Conservation (phyloP, 768 basidiomycete species). For the Tulasnella sp. region DNA sequence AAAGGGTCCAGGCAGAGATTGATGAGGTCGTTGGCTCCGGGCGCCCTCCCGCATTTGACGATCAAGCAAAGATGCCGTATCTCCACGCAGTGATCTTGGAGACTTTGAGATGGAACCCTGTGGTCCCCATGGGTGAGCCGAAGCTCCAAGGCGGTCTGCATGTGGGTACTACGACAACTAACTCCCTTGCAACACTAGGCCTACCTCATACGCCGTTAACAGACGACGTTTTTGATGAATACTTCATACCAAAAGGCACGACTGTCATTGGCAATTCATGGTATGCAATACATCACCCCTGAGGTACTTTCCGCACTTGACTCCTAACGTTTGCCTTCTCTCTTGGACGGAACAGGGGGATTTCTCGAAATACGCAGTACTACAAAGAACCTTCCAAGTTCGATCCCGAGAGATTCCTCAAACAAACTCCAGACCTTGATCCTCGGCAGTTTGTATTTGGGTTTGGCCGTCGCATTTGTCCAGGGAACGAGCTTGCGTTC, state of each 20-base stretch:
- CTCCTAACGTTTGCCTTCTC: background rate
- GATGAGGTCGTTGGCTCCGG: slow-evolving; percentile 41
- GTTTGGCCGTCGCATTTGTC: slow-evolving; percentile 24
- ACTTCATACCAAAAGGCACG: slow-evolving; percentile 18
- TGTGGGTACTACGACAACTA: background rate
- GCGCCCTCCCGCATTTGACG: slow-evolving; percentile 41
- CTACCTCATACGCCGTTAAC: background rate
- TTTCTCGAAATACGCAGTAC: background rate
- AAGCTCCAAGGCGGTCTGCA: background rate
- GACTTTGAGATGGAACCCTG: slow-evolving; percentile 37
- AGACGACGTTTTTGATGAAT: slow-evolving; percentile 34
- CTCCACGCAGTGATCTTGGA: slow-evolving; percentile 38
- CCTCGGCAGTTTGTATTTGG: slow-evolving; percentile 17
- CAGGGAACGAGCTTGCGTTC: slow-evolving; percentile 3
- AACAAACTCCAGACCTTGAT: slow-evolving; percentile 1
- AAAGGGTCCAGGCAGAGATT: slow-evolving; percentile 48
- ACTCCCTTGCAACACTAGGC: background rate
- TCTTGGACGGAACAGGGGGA: background rate
- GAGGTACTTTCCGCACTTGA: background rate
- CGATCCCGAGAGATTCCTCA: slow-evolving; percentile 32
- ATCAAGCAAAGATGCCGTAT: slow-evolving; percentile 38
- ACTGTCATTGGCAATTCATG: slow-evolving; percentile 20
- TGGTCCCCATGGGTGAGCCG: slow-evolving; percentile 20
- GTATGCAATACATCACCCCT: background rate
- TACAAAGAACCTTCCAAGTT: slow-evolving; percentile 22